Percentiles rank a stretch among this genome's conserved stretches.
These are phyloP conservation scores for Cetradonia linearis DNA, from an alignment of 495 filamentous ascomycete species.

Conservation along the genomic window DNA sequence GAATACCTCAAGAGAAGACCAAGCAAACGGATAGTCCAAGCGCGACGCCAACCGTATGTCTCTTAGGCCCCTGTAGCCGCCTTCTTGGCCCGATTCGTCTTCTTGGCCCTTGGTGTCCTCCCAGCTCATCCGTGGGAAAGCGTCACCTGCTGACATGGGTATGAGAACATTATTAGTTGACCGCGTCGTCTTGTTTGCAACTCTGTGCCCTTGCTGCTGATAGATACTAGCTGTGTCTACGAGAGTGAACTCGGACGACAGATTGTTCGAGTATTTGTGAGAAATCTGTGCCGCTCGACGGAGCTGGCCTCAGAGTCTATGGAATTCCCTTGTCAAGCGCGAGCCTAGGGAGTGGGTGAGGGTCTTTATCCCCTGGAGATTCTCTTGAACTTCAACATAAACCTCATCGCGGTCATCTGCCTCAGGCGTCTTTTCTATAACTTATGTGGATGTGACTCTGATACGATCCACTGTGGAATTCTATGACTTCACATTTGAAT, in stretches of 20 bases:
- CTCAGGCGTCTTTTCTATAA: no score
- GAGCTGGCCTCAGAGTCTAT: no score
- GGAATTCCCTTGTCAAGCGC: no score
- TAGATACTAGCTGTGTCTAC: conserved; percentile 2
- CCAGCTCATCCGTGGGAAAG: not conserved
- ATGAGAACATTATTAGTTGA: not conserved
- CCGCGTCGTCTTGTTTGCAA: not conserved
- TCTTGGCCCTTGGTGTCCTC: not conserved
- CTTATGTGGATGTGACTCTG: no score
- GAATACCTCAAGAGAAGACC: not conserved
- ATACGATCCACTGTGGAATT: no score
- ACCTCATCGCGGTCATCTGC: no score
- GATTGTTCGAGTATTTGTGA: not conserved
- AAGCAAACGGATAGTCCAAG: not conserved
- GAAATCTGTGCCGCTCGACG: no score
- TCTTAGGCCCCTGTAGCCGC: no score
- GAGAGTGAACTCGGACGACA: conserved; percentile 1
- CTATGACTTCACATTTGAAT: not conserved
- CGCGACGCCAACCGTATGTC: not conserved
- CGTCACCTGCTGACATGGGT: not conserved
- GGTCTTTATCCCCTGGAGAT: no score
- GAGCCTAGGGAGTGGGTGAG: no score
- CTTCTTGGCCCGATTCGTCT: not conserved
- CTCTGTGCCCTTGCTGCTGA: conserved; percentile 7
- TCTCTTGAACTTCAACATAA: no score